Evolutionary conservation across 2,329 filamentous ascomycete genomes (phyloP).

Genomic region (Clonostachys sp.): DNA sequence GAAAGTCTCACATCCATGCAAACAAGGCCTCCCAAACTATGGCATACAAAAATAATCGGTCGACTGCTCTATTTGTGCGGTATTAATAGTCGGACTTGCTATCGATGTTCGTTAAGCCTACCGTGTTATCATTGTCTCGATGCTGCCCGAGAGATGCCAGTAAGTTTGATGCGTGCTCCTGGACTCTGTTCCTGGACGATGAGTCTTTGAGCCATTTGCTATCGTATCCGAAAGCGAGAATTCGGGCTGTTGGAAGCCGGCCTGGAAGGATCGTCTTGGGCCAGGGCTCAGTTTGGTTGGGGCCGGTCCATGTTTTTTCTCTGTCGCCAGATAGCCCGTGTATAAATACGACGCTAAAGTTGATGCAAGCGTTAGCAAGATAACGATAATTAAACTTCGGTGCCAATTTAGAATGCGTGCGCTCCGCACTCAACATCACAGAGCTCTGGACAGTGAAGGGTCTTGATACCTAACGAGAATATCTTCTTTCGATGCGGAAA

Average conservation of each 20-base stretch:
- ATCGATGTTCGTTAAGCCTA: no score
- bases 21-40: not conserved
- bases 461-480: no score
- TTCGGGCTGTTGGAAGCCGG: constrained; percentile 19
- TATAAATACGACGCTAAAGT: constrained; percentile 16
- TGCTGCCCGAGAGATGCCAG: not conserved
- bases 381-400: no score
- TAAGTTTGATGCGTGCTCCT: not conserved
- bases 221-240: constrained; percentile 34
- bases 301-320: constrained; percentile 28
- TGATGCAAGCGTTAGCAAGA: no score
- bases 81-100: no score
- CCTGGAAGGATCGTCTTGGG: constrained; percentile 21
- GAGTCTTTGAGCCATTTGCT: constrained; percentile 4
- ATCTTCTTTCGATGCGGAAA: no score
- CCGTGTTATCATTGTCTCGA: no score
- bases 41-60: not conserved
- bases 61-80: constrained; percentile 2
- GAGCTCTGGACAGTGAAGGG: no score
- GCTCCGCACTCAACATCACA: no score
- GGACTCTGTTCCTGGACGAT: not conserved
- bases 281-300: constrained; percentile 19
- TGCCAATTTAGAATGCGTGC: no score
- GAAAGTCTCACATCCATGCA: not conserved
- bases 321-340: constrained; percentile 33